A percentile compares a stretch with the other conserved stretches of the same genome.
These are phyloP conservation scores for Phytophthora pini DNA, from an alignment of 352 stramenopile species.

Conservation along the genomic window DNA sequence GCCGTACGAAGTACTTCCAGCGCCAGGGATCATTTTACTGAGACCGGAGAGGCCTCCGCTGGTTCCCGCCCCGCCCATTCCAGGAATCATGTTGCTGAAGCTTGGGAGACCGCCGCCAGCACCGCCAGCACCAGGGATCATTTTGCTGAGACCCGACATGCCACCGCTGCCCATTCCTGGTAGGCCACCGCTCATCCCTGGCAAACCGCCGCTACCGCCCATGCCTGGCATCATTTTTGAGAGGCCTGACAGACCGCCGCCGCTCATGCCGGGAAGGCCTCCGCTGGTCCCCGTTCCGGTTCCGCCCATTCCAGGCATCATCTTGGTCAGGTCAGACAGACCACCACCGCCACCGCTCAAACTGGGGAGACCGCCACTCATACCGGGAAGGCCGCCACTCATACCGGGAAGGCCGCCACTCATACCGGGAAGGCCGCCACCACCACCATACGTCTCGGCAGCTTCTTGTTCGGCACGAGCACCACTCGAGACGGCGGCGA, in stretches of 20 bases:
- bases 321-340: neutral
- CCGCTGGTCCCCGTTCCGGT: neutral
- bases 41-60: slow-evolving; percentile 8
- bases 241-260: neutral
- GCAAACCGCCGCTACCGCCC: neutral
- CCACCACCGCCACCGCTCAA: slow-evolving; percentile 1
- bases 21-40: slow-evolving; percentile 14
- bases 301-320: slow-evolving; percentile 1
- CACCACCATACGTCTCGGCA: slow-evolving; percentile 1
- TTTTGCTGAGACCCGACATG: slow-evolving; percentile 1
- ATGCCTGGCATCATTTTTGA: slow-evolving; percentile 1
- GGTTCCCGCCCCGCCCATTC: neutral
- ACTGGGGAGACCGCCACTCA: slow-evolving; percentile 1
- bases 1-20: slow-evolving; percentile 6
- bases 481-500: neutral
- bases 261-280: neutral
- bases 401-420: no score
- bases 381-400: no score
- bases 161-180: slow-evolving; percentile 1
- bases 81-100: slow-evolving; percentile 7
- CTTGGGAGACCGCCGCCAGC: neutral
- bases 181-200: slow-evolving; percentile 2
- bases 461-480: neutral
- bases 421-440: no score
- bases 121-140: neutral